A percentile compares a stretch with the other conserved stretches of the same genome.
Conservation (phyloP, 2,329 filamentous ascomycete species). For the Penicillium sp. region DNA sequence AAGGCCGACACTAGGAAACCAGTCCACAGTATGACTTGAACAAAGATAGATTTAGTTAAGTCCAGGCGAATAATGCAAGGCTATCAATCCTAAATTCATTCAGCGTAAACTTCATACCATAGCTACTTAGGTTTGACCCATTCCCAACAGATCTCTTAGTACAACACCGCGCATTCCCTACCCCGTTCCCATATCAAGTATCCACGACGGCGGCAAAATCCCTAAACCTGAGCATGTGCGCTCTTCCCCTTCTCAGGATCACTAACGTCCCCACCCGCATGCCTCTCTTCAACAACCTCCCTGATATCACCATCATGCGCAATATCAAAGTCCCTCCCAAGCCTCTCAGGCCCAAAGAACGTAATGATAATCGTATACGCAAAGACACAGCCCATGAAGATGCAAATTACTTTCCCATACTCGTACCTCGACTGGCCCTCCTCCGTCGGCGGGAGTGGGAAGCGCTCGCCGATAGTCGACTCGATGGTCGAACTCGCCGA, state of each 20-base stretch:
- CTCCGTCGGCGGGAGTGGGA: constrained; percentile 67
- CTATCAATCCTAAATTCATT: too few species aligned
- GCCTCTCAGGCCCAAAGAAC: constrained; percentile 54
- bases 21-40: too few species aligned
- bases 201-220: neutral
- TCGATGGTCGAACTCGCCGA: constrained; percentile 75
- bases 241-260: constrained; percentile 23
- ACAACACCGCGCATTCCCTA: neutral
- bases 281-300: constrained; percentile 44
- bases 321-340: constrained; percentile 54
- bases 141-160: neutral
- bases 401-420: constrained; percentile 84
- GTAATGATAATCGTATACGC: constrained; percentile 61
- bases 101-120: too few species aligned
- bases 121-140: neutral
- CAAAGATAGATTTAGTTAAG: too few species aligned
- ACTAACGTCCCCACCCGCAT: neutral
- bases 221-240: neutral
- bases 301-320: constrained; percentile 53
- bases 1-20: too few species aligned
- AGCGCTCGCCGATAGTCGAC: constrained; percentile 73
- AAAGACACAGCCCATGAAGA: constrained; percentile 87
- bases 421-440: constrained; percentile 62
- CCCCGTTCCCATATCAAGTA: neutral
- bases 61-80: too few species aligned